phyloP scores from a whole-genome alignment of 179 eudicot species.

The Silene noctiflora region DNA sequence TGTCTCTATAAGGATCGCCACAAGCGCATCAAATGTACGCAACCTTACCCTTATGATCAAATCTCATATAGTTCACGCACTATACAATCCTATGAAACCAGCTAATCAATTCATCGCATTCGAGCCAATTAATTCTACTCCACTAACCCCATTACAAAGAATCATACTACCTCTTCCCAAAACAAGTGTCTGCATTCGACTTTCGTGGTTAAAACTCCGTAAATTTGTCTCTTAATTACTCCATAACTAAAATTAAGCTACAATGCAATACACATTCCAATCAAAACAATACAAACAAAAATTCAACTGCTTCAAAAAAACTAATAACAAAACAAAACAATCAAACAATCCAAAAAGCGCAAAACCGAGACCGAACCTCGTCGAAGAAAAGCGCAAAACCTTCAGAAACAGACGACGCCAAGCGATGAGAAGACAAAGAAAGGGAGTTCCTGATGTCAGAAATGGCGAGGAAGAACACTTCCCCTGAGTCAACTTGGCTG shows the following conservation, averaged over 20 bases:
- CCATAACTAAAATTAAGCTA: neutral
- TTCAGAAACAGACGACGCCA: constrained; percentile 40
- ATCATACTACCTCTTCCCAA: too few relatives aligned
- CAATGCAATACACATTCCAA: neutral
- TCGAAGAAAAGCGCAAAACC: constrained; percentile 85
- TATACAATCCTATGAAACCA: too few relatives aligned
- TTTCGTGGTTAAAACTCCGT: neutral
- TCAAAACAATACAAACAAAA: neutral
- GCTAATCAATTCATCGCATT: too few relatives aligned
- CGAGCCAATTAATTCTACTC: too few relatives aligned
- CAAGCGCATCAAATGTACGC: too few relatives aligned
- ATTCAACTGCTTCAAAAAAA: too few relatives aligned
- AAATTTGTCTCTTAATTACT: neutral
- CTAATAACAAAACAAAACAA: neutral
- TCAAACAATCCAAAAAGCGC: neutral
- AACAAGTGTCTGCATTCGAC: neutral
- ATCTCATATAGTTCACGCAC: too few relatives aligned
- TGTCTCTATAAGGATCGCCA: too few relatives aligned
- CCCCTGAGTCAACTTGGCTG: constrained; percentile 80
- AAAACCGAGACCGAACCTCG: constrained; percentile 39
- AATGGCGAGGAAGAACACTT: constrained; percentile 62
- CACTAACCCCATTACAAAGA: too few relatives aligned
- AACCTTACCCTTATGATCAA: too few relatives aligned
- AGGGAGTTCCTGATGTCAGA: constrained; percentile 64
- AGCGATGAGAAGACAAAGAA: constrained; percentile 28